phyloP scores from a whole-genome alignment of 176 grass and related monocot species.

The Aegilops speltoides region DNA sequence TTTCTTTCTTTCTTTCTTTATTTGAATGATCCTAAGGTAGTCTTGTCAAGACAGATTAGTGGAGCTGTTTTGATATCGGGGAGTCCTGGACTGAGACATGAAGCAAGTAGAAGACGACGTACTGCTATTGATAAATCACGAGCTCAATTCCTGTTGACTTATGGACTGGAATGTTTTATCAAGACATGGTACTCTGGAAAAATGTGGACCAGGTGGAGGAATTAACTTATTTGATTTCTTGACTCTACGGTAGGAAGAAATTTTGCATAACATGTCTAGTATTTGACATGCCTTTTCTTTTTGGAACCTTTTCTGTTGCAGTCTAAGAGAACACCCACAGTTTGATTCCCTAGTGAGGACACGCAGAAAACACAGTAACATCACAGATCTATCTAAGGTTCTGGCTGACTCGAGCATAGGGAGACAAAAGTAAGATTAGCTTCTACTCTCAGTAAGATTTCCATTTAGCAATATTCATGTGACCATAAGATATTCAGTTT shows the following conservation, averaged over 20 bases:
- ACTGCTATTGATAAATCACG: constrained; percentile 72
- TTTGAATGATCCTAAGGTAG: constrained; percentile 27
- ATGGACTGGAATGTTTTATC: constrained; percentile 74
- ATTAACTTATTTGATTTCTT: neutral
- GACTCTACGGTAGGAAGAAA: neutral
- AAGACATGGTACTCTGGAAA: constrained; percentile 79
- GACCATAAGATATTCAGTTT: neutral
- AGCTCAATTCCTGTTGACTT: constrained; percentile 61
- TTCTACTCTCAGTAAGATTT: constrained; percentile 23
- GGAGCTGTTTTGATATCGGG: constrained; percentile 90
- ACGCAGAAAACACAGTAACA: constrained; percentile 57
- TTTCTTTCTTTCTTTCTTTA: constrained; percentile 13
- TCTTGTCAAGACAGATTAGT: constrained; percentile 52
- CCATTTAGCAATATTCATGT: neutral
- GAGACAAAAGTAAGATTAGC: constrained; percentile 64
- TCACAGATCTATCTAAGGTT: constrained; percentile 67
- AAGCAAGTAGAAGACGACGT: constrained; percentile 52
- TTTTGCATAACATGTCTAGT: neutral
- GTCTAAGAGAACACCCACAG: constrained; percentile 74
- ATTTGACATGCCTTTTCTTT: constrained; percentile 27
- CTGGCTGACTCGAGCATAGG: constrained; percentile 71
- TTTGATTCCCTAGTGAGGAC: constrained; percentile 54
- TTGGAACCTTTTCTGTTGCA: constrained; percentile 29
- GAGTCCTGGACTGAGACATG: constrained; percentile 81
- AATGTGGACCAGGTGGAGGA: constrained; percentile 73